Conservation (phyloP, 2,329 filamentous ascomycete species). For the Chaetomiaceae sp. region DNA sequence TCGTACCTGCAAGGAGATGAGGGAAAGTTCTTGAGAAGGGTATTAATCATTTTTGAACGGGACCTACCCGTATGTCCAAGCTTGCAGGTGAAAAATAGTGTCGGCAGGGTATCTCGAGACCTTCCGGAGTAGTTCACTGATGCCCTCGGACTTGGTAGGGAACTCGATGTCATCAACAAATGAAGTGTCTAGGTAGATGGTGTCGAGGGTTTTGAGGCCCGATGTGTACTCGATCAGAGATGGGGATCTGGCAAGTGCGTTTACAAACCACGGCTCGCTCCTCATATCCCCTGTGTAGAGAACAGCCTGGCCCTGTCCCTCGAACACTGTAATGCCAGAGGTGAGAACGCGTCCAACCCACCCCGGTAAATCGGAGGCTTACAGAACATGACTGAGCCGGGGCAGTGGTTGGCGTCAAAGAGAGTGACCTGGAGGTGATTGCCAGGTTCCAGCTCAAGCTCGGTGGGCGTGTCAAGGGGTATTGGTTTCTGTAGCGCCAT, state of each 20-base stretch:
- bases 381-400: conserved; percentile 86
- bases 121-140: conserved; percentile 67
- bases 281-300: conserved; percentile 88
- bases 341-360: background rate
- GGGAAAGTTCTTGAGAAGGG: background rate
- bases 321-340: conserved; percentile 53
- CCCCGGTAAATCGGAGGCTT: conserved; percentile 30
- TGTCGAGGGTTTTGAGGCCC: conserved; percentile 65
- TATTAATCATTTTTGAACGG: too few species aligned
- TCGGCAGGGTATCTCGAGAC: conserved; percentile 63
- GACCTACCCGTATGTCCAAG: conserved; percentile 74
- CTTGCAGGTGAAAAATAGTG: conserved; percentile 77
- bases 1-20: conserved; percentile 56
- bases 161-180: conserved; percentile 50
- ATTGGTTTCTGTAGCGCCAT: conserved; percentile 59
- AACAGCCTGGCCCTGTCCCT: conserved; percentile 65
- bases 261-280: conserved; percentile 82
- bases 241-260: conserved; percentile 65
- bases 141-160: conserved; percentile 65
- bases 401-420: conserved; percentile 88
- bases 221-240: conserved; percentile 67
- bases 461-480: conserved; percentile 73
- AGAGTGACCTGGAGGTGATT: conserved; percentile 73
- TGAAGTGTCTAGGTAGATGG: conserved; percentile 85
- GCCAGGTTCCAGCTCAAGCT: conserved; percentile 66